These are phyloP conservation scores for Vitis amurensis DNA, from an alignment of 164 flowering plant species.

Conservation along the genomic window DNA sequence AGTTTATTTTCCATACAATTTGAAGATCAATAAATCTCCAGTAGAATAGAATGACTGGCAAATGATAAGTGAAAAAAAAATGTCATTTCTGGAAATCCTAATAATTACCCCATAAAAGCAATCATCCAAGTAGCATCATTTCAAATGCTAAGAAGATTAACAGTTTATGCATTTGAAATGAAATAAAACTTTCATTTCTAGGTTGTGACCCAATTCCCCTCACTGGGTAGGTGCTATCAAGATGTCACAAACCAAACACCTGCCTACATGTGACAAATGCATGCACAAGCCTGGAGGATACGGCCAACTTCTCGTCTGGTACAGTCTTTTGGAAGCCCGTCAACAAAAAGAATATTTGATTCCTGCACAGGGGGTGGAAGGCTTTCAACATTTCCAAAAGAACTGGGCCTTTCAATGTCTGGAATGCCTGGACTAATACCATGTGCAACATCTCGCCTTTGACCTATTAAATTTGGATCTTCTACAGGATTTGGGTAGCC, in stretches of 20 bases:
- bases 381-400: conserved; percentile 32
- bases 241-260: neutral
- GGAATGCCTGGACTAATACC: conserved; percentile 30
- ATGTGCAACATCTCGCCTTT: conserved; percentile 38
- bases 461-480: conserved; percentile 35
- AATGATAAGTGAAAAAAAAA: neutral
- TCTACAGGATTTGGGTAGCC: conserved; percentile 36
- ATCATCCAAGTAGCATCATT: neutral
- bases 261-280: neutral
- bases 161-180: neutral
- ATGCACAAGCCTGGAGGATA: conserved; percentile 49
- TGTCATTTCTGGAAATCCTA: neutral
- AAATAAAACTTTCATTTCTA: neutral
- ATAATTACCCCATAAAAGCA: neutral
- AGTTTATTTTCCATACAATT: neutral
- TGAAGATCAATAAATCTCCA: neutral
- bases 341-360: conserved; percentile 64
- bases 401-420: conserved; percentile 36
- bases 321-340: conserved; percentile 74
- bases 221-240: neutral
- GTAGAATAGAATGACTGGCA: neutral
- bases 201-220: neutral
- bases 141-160: neutral
- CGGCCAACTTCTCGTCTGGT: conserved; percentile 81
- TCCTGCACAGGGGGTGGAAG: conserved; percentile 27